Evolutionary conservation across 345 rosid genomes (phyloP).

Genomic region (Reutealis trisperma): DNA sequence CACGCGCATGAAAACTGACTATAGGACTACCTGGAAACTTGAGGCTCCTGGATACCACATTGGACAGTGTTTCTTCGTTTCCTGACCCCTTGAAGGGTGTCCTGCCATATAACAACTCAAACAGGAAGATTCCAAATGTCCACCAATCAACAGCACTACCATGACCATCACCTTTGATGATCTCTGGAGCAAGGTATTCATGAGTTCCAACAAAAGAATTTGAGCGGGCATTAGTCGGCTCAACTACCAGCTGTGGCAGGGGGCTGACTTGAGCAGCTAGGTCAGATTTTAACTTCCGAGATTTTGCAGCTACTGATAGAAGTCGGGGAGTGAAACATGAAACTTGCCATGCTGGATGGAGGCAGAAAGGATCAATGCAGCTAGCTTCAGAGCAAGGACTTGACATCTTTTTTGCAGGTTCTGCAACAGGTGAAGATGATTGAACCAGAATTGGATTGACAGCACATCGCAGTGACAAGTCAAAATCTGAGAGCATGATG

Average conservation of each 20-base stretch:
- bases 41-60: conserved; percentile 63
- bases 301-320: conserved; percentile 54
- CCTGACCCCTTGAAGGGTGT: conserved; percentile 73
- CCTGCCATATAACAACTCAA: conserved; percentile 65
- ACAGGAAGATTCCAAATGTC: conserved; percentile 76
- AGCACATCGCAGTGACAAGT: conserved; percentile 65
- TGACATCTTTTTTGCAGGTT: conserved; percentile 49
- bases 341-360: conserved; percentile 74
- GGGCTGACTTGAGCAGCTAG: conserved; percentile 59
- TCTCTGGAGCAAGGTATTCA: conserved; percentile 82
- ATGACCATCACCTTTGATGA: conserved; percentile 77
- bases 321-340: conserved; percentile 80
- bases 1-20: conserved; percentile 64
- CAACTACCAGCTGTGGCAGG: conserved; percentile 73
- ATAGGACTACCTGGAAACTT: conserved; percentile 58
- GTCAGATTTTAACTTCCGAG: conserved; percentile 62
- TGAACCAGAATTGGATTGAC: conserved; percentile 51
- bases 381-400: conserved; percentile 69
- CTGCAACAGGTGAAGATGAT: conserved; percentile 45
- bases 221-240: conserved; percentile 75
- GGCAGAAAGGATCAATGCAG: conserved; percentile 80
- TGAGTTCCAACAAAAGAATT: conserved; percentile 84
- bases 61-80: conserved; percentile 67
- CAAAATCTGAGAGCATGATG: conserved; percentile 85
- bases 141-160: conserved; percentile 89